Evolutionary conservation across 345 rosid species (phyloP).

Genomic region (Camelina hispida): DNA sequence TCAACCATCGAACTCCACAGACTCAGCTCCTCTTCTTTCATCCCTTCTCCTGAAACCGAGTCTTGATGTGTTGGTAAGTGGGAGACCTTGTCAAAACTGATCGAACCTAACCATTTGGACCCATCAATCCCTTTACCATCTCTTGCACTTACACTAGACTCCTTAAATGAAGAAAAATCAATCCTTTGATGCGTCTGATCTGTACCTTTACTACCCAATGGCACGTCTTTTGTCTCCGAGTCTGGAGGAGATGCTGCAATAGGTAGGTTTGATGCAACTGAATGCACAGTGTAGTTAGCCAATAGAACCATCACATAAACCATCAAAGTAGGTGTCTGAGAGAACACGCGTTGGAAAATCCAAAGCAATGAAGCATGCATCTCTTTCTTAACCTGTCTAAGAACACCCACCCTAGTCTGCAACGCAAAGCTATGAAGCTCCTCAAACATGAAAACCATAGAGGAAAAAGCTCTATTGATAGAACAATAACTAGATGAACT

Average conservation of each 20-base stretch:
- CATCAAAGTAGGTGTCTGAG: conserved; percentile 74
- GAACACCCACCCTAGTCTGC: conserved; percentile 49
- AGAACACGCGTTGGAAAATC: conserved; percentile 74
- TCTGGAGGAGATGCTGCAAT: conserved; percentile 17
- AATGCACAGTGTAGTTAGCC: conserved; percentile 69
- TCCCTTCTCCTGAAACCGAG: conserved; percentile 28
- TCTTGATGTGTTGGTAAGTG: neutral
- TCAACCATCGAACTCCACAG: conserved; percentile 62
- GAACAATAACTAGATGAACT: conserved; percentile 59
- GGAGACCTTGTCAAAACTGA: conserved; percentile 17
- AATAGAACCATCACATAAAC: conserved; percentile 69
- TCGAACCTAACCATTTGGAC: conserved; percentile 9
- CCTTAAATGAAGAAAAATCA: conserved; percentile 15
- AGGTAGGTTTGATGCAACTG: conserved; percentile 50
- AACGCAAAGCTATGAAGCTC: conserved; percentile 70
- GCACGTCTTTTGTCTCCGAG: conserved; percentile 9
- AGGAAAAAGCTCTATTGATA: conserved; percentile 69
- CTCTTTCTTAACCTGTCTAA: conserved; percentile 55
- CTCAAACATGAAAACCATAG: conserved; percentile 63
- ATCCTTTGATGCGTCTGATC: conserved; percentile 21
- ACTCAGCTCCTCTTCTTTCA: conserved; percentile 44
- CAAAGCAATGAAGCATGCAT: conserved; percentile 63
- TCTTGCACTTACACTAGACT: conserved; percentile 9
- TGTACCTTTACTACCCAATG: neutral
- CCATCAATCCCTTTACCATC: neutral